Evolutionary conservation across 225 moss, liverwort and hornwort genomes (phyloP).

Genomic region (Pleurozium schreberi): DNA sequence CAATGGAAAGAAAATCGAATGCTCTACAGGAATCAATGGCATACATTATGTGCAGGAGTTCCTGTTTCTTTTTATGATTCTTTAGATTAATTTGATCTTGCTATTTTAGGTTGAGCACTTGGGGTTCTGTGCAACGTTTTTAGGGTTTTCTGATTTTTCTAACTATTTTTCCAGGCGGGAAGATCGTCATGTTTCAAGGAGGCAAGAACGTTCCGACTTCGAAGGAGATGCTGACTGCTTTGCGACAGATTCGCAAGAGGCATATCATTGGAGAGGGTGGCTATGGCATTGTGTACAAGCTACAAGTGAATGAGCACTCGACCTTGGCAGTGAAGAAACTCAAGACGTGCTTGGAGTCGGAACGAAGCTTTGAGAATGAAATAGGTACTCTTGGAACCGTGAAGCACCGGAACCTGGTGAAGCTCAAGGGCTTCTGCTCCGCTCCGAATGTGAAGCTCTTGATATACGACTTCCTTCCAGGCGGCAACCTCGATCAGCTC

Average conservation of each 20-base stretch:
- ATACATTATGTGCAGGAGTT: background rate
- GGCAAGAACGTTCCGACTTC: conserved; percentile 18
- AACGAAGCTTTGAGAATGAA: conserved; percentile 46
- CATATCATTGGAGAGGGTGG: conserved; percentile 47
- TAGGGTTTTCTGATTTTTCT: background rate
- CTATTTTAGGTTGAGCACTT: background rate
- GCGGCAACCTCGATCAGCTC: conserved; percentile 37
- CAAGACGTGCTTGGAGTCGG: conserved; percentile 24
- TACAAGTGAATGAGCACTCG: background rate
- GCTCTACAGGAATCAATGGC: background rate
- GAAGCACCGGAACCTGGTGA: conserved; percentile 46
- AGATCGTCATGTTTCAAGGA: conserved; percentile 46
- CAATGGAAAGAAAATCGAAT: background rate
- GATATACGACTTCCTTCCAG: conserved; percentile 35
- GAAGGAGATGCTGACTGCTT: conserved; percentile 30
- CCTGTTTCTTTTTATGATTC: background rate
- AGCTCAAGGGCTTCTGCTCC: conserved; percentile 39
- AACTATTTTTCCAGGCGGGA: conserved; percentile 19
- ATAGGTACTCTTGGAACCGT: conserved; percentile 36
- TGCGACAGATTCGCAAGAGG: conserved; percentile 16
- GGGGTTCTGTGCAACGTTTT: background rate
- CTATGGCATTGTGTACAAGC: conserved; percentile 46
- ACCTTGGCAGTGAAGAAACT: conserved; percentile 37
- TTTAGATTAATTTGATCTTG: no score
- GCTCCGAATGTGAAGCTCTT: conserved; percentile 33